Conservation (phyloP, 257 asterid genomes). For the Nicotiana tabacum region DNA sequence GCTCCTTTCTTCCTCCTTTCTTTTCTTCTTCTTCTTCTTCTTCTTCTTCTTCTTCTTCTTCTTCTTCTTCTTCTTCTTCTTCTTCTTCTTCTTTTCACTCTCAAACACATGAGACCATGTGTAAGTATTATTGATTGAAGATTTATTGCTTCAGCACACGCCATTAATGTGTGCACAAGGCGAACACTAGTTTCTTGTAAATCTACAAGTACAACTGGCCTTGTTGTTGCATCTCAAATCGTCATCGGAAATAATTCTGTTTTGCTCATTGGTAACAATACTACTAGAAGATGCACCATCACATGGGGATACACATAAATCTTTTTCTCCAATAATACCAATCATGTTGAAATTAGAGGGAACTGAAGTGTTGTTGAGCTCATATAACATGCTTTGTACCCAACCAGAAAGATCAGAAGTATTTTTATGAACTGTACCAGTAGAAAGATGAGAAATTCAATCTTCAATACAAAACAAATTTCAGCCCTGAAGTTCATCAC, state of each 20-base stretch:
- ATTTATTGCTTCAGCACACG: constrained; percentile 59
- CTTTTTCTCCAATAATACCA: not conserved
- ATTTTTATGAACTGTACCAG: constrained; percentile 56
- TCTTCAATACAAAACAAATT: constrained; percentile 22
- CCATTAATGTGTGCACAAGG: constrained; percentile 72
- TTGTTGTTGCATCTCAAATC: constrained; percentile 35
- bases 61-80: no score
- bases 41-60: no score
- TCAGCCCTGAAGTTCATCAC: no score
- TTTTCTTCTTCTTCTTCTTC: no score
- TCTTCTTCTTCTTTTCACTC: no score
- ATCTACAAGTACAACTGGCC: constrained; percentile 60
- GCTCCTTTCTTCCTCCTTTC: no score
- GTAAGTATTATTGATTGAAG: no score
- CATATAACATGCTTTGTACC: constrained; percentile 62
- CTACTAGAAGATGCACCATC: constrained; percentile 26
- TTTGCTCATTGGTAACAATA: not conserved
- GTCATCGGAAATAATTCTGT: constrained; percentile 36
- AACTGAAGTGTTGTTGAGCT: constrained; percentile 19
- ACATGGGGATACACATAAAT: not conserved
- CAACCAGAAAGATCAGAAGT: constrained; percentile 78
- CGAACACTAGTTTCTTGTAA: constrained; percentile 76
- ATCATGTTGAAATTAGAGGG: constrained; percentile 13
- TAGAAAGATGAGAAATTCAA: constrained; percentile 40
- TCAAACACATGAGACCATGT: no score